These are phyloP conservation scores for Keqinozyma sinolaborantium DNA, from an alignment of 1,139 yeast species.

Conservation along the genomic window DNA sequence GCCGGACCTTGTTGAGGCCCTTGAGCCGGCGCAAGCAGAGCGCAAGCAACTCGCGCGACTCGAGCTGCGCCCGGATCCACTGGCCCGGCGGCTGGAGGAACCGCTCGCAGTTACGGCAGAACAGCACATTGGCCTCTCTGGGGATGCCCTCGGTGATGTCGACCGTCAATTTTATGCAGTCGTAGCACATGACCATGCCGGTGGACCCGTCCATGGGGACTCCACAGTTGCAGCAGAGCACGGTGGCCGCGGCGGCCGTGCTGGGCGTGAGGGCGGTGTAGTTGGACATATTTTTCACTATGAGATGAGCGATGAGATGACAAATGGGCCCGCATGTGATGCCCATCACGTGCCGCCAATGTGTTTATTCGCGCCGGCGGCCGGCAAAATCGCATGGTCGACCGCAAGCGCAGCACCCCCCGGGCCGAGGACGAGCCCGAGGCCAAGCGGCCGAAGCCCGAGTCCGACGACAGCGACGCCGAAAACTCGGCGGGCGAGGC, in stretches of 20 bases:
- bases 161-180: conserved; percentile 90
- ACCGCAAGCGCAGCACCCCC: conserved; percentile 1
- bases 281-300: conserved; percentile 38
- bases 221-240: conserved; percentile 97
- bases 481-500: conserved; percentile 15
- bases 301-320: conserved; percentile 2
- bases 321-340: too few relatives aligned
- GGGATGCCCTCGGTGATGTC: conserved; percentile 97
- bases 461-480: conserved; percentile 11
- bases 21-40: conserved; percentile 83
- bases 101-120: conserved; percentile 96
- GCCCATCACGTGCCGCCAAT: too few relatives aligned
- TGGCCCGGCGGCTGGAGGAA: conserved; percentile 92
- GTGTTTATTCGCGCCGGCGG: too few relatives aligned
- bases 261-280: conserved; percentile 28
- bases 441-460: conserved; percentile 7
- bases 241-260: conserved; percentile 62
- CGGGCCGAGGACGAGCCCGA: conserved; percentile 8
- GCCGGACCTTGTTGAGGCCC: conserved; percentile 83
- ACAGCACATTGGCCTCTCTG: conserved; percentile 86
- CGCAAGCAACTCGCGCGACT: conserved; percentile 89
- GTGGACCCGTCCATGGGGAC: conserved; percentile 95
- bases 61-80: conserved; percentile 90
- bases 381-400: neutral
- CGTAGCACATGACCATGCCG: conserved; percentile 95